These are phyloP conservation scores for Vigna reflexopilosa DNA, from an alignment of 306 rosid genomes.

Conservation along the genomic window DNA sequence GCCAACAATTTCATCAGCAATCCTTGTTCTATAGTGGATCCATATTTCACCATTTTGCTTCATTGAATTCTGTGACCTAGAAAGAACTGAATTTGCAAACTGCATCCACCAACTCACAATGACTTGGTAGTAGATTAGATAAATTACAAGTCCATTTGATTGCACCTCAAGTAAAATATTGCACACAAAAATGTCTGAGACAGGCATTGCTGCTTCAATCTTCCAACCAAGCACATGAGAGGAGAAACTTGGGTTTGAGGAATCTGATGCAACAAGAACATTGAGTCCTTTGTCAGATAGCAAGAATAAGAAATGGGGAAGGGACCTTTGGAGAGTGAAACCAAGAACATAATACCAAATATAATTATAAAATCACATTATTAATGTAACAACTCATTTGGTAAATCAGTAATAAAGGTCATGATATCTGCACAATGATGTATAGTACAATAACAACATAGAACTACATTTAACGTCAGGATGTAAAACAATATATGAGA, in stretches of 20 bases:
- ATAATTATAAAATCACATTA: conserved; percentile 12
- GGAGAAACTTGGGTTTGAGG: not conserved
- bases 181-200: not conserved
- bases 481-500: not conserved
- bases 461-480: not conserved
- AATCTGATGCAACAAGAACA: not conserved
- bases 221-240: not conserved
- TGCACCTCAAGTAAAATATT: not conserved
- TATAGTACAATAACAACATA: not conserved
- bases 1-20: conserved; percentile 50
- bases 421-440: conserved; percentile 8
- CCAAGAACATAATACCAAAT: conserved; percentile 45
- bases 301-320: not conserved
- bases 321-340: conserved; percentile 6
- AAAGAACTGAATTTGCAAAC: conserved; percentile 51
- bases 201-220: not conserved
- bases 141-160: not conserved
- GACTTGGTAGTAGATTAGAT: conserved; percentile 23
- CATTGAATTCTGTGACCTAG: conserved; percentile 52
- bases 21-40: conserved; percentile 58
- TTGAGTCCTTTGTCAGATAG: too few relatives aligned
- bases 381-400: not conserved
- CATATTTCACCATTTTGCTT: conserved; percentile 61
- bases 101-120: conserved; percentile 61
- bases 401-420: not conserved